Conservation (phyloP, 2,329 filamentous ascomycete species). For the Taxawa tesnikishii region DNA sequence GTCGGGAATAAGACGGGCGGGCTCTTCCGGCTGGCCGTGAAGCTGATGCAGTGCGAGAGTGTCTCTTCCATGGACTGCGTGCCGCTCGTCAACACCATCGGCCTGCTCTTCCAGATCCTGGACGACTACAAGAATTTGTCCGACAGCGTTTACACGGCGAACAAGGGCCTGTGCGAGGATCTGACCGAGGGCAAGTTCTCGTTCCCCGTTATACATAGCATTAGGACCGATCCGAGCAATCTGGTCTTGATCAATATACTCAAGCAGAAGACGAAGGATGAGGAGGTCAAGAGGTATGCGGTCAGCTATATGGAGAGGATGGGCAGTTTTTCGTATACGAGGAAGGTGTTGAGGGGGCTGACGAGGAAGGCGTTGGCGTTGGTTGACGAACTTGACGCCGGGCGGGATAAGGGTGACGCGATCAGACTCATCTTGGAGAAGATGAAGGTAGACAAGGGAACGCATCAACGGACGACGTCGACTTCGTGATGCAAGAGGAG, state of each 20-base stretch:
- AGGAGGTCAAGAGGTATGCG: slow-evolving; percentile 83
- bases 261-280: slow-evolving; percentile 75
- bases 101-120: slow-evolving; percentile 79
- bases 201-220: slow-evolving; percentile 89
- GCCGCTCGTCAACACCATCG: slow-evolving; percentile 73
- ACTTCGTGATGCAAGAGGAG: no score
- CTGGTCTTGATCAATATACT: slow-evolving; percentile 83
- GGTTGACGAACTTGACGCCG: slow-evolving; percentile 27
- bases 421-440: slow-evolving; percentile 27
- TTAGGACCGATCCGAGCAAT: slow-evolving; percentile 61
- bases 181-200: slow-evolving; percentile 95
- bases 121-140: slow-evolving; percentile 87
- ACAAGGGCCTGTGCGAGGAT: slow-evolving; percentile 93
- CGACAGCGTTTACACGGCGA: slow-evolving; percentile 53
- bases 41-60: slow-evolving; percentile 74
- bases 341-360: slow-evolving; percentile 40
- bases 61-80: slow-evolving; percentile 51
- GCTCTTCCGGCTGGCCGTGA: slow-evolving; percentile 71
- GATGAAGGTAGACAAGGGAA: slow-evolving; percentile 21
- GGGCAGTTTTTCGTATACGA: slow-evolving; percentile 80
- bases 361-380: slow-evolving; percentile 29
- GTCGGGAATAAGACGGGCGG: slow-evolving; percentile 84
- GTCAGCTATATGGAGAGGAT: slow-evolving; percentile 82
- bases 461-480: no score
- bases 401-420: slow-evolving; percentile 24